Conservation (phyloP, 768 basidiomycete species). For the Lentinula boryana region DNA sequence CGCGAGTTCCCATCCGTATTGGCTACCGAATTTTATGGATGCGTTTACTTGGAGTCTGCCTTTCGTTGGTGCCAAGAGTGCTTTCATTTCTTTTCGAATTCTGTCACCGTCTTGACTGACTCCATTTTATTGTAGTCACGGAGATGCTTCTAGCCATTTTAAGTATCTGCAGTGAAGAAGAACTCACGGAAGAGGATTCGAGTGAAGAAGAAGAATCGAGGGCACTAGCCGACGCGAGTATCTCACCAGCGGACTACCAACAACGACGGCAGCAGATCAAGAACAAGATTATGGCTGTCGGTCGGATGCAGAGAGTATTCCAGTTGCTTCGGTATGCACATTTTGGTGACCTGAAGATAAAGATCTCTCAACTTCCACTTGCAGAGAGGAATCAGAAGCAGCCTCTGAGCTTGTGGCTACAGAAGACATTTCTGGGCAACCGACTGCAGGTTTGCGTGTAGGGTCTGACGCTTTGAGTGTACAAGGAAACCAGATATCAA, state of each 20-base stretch:
- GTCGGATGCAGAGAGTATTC: conserved; percentile 87
- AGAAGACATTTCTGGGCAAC: conserved; percentile 15
- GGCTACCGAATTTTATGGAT: conserved; percentile 97
- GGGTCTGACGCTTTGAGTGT: conserved; percentile 57
- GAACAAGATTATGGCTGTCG: conserved; percentile 91
- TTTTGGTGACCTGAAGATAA: background rate
- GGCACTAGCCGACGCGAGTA: conserved; percentile 23
- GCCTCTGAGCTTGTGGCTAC: conserved; percentile 56
- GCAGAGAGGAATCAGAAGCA: conserved; percentile 75
- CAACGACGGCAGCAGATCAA: conserved; percentile 74
- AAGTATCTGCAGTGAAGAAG: conserved; percentile 90
- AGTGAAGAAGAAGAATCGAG: conserved; percentile 27
- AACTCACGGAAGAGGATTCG: conserved; percentile 57
- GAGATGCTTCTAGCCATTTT: conserved; percentile 97
- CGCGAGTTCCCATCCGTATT: conserved; percentile 79
- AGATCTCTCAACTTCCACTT: background rate
- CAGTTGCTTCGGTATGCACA: conserved; percentile 71
- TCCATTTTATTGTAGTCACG: conserved; percentile 52
- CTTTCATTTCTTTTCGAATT: conserved; percentile 26
- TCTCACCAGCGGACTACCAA: conserved; percentile 33
- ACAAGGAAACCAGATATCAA: conserved; percentile 51
- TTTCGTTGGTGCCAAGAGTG: conserved; percentile 96
- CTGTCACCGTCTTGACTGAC: background rate
- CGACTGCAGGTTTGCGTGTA: conserved; percentile 20
- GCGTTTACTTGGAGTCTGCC: conserved; percentile 98